These are phyloP conservation scores for Akanthomyces uredinophilus DNA, from an alignment of 2,329 filamentous ascomycete species.

Conservation along the genomic window DNA sequence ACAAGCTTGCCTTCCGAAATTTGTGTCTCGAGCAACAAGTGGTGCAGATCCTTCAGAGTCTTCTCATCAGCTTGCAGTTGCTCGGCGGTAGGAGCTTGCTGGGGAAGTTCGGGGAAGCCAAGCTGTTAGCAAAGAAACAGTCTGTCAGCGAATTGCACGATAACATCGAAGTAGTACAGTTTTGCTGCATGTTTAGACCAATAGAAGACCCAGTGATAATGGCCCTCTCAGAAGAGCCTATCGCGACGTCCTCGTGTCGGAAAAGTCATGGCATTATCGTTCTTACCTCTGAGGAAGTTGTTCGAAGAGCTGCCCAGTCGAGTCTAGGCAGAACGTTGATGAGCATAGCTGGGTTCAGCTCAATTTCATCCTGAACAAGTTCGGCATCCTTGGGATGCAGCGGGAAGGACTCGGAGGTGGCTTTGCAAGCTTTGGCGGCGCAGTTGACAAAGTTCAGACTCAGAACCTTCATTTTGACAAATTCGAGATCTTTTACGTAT, in stretches of 20 bases:
- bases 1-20: conserved; percentile 84
- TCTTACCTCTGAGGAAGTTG: conserved; percentile 69
- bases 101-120: conserved; percentile 69
- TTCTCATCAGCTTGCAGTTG: conserved; percentile 62
- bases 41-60: conserved; percentile 72
- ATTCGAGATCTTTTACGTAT: not conserved
- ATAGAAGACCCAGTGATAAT: not conserved
- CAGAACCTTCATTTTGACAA: conserved; percentile 74
- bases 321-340: conserved; percentile 80
- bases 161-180: not conserved
- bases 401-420: conserved; percentile 72
- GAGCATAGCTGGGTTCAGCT: conserved; percentile 75
- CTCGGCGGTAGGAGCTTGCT: conserved; percentile 56
- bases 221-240: not conserved
- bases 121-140: conserved; percentile 46
- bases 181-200: not conserved
- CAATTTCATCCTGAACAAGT: conserved; percentile 80
- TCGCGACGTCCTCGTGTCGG: not conserved
- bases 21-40: conserved; percentile 80
- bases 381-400: conserved; percentile 90
- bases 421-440: conserved; percentile 92
- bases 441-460: conserved; percentile 96
- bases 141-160: not conserved
- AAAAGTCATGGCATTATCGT: not conserved
- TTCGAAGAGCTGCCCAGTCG: conserved; percentile 78